Base-by-base conservation (phyloP, 192 early-diverging fungal genomes). In the Podila clonocystis region DNA sequence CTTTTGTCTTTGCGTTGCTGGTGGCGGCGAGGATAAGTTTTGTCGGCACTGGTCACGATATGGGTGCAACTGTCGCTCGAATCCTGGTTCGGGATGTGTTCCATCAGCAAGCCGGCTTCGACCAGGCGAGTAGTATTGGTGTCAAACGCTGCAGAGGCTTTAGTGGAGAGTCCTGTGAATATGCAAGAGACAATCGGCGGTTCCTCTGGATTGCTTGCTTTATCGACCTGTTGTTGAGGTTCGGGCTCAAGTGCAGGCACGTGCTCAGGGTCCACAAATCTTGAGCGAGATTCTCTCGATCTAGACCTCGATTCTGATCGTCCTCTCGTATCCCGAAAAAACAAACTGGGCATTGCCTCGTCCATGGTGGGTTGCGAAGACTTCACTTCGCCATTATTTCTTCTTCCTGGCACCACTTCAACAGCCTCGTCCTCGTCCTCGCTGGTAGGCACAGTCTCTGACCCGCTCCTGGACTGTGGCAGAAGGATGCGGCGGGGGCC, bases 61-160 rank as follows among this genome's bases (percentile, higher is more conserved):
- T 73, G 71, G 13, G 71, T 73, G 19, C 55, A 50, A 13, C 52
- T 58, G 15, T 73, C 63, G 63, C 45, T 58, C n/a, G 65, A 73
- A 5, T 31, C 31, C 33, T 73, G 50, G 20, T 73, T 55, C 45
- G 63, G 63, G n/a, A 73, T 59, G 58, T 73, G 71, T 38, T 64
- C 71, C 71, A 73, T 65, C 4, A 59, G 24, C 17, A 73, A 52
- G 15, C 71, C 71, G 26, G 71, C 71, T 26, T 65, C 71, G 34
- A 73, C 65, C 11, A 73, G 30, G 5, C 71, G 62, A 4, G 63
- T 48, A n/a, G 62, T 55, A 20, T 48, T 65, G 12, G 20, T 34
- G 22, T 73, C 63, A n/a, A 73, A 65, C 5, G 13, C 9, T 8
- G 64, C 38, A 17, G 50, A 34, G 22, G 64, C 62, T 20, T 73